Percentiles rank a stretch among this genome's conserved stretches.
Conservation (phyloP, 495 filamentous ascomycete species). For the Corynascus novoguineensis region DNA sequence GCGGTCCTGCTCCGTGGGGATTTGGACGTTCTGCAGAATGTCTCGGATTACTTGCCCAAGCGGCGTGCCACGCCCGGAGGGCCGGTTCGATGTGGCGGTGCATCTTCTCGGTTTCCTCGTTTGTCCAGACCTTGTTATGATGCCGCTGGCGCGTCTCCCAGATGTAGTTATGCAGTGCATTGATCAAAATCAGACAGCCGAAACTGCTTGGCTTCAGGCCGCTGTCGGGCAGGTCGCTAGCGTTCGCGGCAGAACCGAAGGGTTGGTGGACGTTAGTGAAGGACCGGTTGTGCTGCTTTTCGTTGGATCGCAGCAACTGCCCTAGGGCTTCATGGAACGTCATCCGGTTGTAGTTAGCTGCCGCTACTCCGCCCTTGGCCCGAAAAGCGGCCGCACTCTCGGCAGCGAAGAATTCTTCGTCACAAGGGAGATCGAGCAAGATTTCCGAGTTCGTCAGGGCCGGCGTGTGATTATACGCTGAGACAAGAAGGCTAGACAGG, state of each 20-base stretch:
- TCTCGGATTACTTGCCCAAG: conserved; percentile 81
- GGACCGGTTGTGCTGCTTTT: conserved; percentile 52
- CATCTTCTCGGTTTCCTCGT: conserved; percentile 91
- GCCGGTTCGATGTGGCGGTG: conserved; percentile 94
- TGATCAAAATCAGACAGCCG: conserved; percentile 88
- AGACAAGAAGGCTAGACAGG: conserved; percentile 83
- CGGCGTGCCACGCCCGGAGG: conserved; percentile 88
- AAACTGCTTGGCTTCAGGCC: conserved; percentile 86
- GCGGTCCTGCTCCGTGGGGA: conserved; percentile 78
- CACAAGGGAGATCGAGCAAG: conserved; percentile 81
- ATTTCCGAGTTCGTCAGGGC: conserved; percentile 94
- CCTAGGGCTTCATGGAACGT: conserved; percentile 74
- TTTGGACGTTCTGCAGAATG: conserved; percentile 88
- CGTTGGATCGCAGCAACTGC: conserved; percentile 71
- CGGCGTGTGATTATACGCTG: conserved; percentile 87
- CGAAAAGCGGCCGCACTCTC: conserved; percentile 75
- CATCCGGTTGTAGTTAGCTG: conserved; percentile 59
- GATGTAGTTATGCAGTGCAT: conserved; percentile 95
- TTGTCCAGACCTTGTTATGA: conserved; percentile 83
- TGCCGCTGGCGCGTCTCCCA: conserved; percentile 95
- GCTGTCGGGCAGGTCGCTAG: conserved; percentile 50
- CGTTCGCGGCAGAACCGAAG: conserved; percentile 41
- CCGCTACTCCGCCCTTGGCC: conserved; percentile 62
- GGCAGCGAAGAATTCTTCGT: conserved; percentile 87
- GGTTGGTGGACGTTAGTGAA: conserved; percentile 36